Evolutionary conservation across 345 rosid genomes (phyloP).

Genomic region (Syzygium aqueum): DNA sequence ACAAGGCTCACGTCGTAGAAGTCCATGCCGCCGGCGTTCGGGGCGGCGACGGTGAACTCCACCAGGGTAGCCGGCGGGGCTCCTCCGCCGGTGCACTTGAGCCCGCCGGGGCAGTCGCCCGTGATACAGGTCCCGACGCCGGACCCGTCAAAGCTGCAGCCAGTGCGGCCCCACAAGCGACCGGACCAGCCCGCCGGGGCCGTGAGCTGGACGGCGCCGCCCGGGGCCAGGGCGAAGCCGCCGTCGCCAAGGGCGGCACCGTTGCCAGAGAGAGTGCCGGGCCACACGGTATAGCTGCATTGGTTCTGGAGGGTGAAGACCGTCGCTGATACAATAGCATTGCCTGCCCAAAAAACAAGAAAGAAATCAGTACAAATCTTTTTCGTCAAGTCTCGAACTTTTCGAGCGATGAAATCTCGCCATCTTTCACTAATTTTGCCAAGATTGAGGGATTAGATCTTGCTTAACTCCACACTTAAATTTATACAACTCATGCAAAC

Average conservation of each 20-base stretch:
- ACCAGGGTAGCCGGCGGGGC: conserved; percentile 58
- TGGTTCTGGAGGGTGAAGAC: conserved; percentile 59
- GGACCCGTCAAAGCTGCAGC: conserved; percentile 60
- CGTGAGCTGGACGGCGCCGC: conserved; percentile 36
- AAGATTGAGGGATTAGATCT: not conserved
- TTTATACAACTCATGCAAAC: not conserved
- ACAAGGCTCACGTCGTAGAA: conserved; percentile 93
- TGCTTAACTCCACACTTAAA: not conserved
- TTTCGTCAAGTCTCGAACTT: not conserved
- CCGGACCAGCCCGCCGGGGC: conserved; percentile 87
- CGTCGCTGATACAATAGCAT: conserved; percentile 34
- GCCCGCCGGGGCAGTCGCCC: conserved; percentile 59
- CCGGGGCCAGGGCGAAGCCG: conserved; percentile 47
- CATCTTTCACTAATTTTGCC: not conserved
- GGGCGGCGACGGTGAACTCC: conserved; percentile 58
- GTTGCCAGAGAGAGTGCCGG: conserved; percentile 71
- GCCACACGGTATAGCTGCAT: conserved; percentile 79
- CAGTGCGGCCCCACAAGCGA: conserved; percentile 82
- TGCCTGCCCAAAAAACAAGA: not conserved
- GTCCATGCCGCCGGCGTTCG: conserved; percentile 27
- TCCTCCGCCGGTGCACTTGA: conserved; percentile 73
- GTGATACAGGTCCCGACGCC: conserved; percentile 65
- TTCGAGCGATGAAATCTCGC: not conserved
- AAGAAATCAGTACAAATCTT: not conserved
- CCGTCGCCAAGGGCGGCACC: conserved; percentile 58